phyloP scores from a whole-genome alignment of 176 grass and related monocot species.

The Eragrostis nindensis region DNA sequence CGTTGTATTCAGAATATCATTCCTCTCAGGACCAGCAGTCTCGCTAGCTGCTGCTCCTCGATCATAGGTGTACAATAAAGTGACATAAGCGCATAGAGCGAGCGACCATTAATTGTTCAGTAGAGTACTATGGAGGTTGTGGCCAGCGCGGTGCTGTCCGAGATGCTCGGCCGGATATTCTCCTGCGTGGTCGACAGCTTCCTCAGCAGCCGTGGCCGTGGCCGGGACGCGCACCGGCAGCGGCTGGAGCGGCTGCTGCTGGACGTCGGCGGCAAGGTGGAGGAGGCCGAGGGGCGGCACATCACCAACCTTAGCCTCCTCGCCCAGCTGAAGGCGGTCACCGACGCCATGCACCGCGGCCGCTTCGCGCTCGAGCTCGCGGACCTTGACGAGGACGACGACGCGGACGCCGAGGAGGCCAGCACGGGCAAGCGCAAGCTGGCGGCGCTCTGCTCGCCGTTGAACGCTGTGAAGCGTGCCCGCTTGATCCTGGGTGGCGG shows the following conservation, averaged over 20 bases:
- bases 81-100: no score
- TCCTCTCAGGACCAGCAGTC: no score
- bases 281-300: conserved; percentile 53
- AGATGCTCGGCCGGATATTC: conserved; percentile 32
- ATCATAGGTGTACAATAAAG: no score
- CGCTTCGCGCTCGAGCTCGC: conserved; percentile 45
- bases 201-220: neutral
- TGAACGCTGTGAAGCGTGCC: conserved; percentile 21
- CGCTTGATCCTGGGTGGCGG: neutral
- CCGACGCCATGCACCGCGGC: conserved; percentile 37
- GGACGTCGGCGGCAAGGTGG: conserved; percentile 30
- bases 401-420: neutral
- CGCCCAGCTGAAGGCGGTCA: conserved; percentile 42
- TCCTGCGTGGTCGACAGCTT: conserved; percentile 35
- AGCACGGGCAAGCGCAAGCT: neutral
- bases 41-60: no score
- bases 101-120: no score
- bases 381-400: no score
- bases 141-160: conserved; percentile 22
- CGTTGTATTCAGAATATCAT: no score
- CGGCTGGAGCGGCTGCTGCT: conserved; percentile 38
- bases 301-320: conserved; percentile 52
- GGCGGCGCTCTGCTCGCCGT: neutral
- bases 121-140: no score
- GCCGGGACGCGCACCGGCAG: conserved; percentile 16